Evolutionary conservation across 805 yeast genomes (phyloP).

Genomic region (Candida methanosorbosa): DNA sequence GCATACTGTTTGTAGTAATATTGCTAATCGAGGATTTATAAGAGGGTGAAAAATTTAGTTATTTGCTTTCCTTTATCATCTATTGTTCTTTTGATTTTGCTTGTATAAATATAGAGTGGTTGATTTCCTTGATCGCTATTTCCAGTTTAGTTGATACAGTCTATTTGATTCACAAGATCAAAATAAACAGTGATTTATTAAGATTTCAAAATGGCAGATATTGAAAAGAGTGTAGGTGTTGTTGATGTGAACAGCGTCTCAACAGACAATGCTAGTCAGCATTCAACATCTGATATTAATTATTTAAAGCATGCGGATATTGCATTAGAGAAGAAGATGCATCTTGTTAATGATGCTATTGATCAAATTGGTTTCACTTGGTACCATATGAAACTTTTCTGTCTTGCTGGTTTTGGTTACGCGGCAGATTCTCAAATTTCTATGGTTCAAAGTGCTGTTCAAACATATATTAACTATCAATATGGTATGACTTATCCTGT

Average conservation of each 20-base stretch:
- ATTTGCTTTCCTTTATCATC: no score
- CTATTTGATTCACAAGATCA: no score
- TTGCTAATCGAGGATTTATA: no score
- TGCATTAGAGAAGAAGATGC: conserved; percentile 31
- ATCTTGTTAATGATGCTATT: conserved; percentile 41
- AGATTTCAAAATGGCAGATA: neutral
- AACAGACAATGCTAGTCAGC: neutral
- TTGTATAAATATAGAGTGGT: no score
- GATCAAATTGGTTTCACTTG: conserved; percentile 56
- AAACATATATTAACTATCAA: conserved; percentile 37
- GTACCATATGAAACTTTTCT: conserved; percentile 41
- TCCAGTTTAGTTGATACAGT: no score
- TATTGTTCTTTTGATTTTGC: no score
- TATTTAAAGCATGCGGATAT: no score
- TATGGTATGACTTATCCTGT: conserved; percentile 35
- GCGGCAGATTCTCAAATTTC: conserved; percentile 45
- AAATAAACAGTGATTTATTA: neutral
- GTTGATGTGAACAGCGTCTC: neutral
- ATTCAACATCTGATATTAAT: conserved; percentile 25
- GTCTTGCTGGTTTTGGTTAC: conserved; percentile 48
- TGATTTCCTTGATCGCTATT: no score
- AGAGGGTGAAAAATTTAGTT: no score
- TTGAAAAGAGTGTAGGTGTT: neutral
- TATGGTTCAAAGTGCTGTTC: conserved; percentile 36
- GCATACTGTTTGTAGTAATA: no score